Conservation (phyloP, 2,329 filamentous ascomycete species). For the Colletotrichum tropicicola region DNA sequence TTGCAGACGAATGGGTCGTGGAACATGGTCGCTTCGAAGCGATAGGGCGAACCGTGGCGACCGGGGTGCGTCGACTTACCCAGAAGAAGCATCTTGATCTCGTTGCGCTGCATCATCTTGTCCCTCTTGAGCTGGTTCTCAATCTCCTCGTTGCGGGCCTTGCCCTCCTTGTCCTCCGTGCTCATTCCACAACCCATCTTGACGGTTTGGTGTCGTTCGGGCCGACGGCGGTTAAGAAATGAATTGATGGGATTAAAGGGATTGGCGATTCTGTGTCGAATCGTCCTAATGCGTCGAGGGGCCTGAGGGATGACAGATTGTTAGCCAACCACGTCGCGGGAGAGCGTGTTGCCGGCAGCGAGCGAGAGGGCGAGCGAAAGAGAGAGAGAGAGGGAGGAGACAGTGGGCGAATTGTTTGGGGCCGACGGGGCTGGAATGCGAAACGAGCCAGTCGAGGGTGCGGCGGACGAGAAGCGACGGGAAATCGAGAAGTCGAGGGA, state of each 20-base stretch:
- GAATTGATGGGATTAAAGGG: constrained; percentile 22
- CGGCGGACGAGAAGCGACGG: constrained; percentile 2
- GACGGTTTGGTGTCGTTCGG: constrained; percentile 49
- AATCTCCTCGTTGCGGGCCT: constrained; percentile 99
- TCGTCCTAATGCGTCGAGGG: constrained; percentile 10
- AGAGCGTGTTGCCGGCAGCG: constrained; percentile 3
- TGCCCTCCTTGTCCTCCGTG: constrained; percentile 99
- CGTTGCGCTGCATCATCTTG: constrained; percentile 98
- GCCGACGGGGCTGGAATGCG: constrained; percentile 25
- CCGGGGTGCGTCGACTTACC: constrained; percentile 63
- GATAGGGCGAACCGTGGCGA: neutral
- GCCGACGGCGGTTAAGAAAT: constrained; percentile 13
- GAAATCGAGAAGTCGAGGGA: constrained; percentile 14
- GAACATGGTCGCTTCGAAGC: neutral
- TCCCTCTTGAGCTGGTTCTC: constrained; percentile 99
- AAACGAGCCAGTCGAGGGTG: constrained; percentile 4
- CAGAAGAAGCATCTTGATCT: constrained; percentile 99
- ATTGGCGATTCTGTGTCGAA: constrained; percentile 8
- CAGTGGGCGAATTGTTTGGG: constrained; percentile 7
- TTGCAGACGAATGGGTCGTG: too few relatives aligned
- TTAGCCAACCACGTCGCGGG: constrained; percentile 23
- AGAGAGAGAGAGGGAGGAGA: neutral
- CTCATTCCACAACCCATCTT: constrained; percentile 99
- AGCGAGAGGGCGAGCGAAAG: constrained; percentile 7
- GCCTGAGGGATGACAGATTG: constrained; percentile 1